Percentiles rank a stretch among this genome's conserved stretches.
Evolutionary conservation across 1,284 basidiomycete species (phyloP).

Genomic region (Leccinum variabile): DNA sequence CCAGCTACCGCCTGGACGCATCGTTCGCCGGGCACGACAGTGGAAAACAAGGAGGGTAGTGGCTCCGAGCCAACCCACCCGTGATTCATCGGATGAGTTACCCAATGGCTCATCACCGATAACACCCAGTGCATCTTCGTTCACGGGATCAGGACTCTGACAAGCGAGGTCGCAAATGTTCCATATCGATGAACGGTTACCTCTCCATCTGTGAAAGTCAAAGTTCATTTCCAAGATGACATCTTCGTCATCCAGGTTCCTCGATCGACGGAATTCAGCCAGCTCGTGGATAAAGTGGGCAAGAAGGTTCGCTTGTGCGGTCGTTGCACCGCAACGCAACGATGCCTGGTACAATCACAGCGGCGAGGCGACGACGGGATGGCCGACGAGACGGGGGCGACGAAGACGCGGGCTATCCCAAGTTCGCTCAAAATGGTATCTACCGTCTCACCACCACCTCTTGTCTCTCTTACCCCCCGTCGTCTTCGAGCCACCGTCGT

Average conservation of each 20-base stretch:
- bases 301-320: constrained; percentile 91
- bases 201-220: constrained; percentile 69
- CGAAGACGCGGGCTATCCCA: no score
- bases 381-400: no score
- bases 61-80: constrained; percentile 75
- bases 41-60: constrained; percentile 65
- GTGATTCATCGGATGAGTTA: constrained; percentile 74
- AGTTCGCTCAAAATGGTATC: no score
- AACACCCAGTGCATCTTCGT: constrained; percentile 77
- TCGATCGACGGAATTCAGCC: constrained; percentile 70
- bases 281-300: constrained; percentile 86
- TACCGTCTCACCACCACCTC: no score
- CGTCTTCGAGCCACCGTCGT: constrained; percentile 65
- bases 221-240: constrained; percentile 87
- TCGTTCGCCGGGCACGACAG: constrained; percentile 48
- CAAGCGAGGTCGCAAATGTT: constrained; percentile 54
- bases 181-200: constrained; percentile 33
- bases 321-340: constrained; percentile 22
- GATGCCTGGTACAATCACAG: no score
- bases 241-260: constrained; percentile 91
- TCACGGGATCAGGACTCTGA: constrained; percentile 54
- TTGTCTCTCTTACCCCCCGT: no score
- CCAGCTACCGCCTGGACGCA: constrained; percentile 57
- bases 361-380: no score
- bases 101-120: constrained; percentile 79